Percentiles rank a stretch among this genome's conserved stretches.
Conservation (phyloP, 2,329 filamentous ascomycete genomes). For the Epichloe baconii region DNA sequence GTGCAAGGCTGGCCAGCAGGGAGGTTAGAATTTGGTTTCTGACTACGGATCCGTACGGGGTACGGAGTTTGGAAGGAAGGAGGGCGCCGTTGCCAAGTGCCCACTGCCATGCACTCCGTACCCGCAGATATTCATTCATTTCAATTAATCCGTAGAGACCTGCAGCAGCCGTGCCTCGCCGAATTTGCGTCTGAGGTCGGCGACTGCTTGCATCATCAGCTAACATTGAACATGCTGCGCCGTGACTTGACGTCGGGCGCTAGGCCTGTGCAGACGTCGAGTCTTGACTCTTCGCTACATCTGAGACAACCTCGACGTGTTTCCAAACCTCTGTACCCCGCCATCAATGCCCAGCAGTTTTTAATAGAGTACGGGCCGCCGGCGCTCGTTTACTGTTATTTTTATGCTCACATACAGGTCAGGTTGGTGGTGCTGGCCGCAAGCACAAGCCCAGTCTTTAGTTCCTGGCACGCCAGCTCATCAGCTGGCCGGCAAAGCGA, state of each 20-base stretch:
- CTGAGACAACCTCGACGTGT: conserved; percentile 5
- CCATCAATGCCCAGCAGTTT: background rate
- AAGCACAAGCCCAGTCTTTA: too few species aligned
- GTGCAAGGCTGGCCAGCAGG: background rate
- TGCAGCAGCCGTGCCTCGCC: background rate
- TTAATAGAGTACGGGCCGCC: too few species aligned
- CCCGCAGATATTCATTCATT: too few species aligned
- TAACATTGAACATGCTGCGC: background rate
- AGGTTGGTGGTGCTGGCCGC: too few species aligned
- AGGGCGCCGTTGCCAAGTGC: background rate
- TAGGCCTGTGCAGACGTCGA: background rate
- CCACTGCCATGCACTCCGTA: too few species aligned
- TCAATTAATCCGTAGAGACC: background rate
- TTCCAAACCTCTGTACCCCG: background rate
- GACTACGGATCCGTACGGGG: too few species aligned
- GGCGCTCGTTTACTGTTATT: too few species aligned
- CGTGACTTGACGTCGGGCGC: background rate
- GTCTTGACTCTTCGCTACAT: conserved; percentile 2
- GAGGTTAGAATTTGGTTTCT: too few species aligned
- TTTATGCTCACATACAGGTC: too few species aligned
- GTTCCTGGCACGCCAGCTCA: too few species aligned
- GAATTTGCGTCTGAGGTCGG: background rate
- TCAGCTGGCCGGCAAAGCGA: too few species aligned
- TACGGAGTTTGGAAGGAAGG: background rate
- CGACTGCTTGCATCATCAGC: background rate